Evolutionary conservation across 148 eudicot species (phyloP).

Genomic region (Rheum nobile): DNA sequence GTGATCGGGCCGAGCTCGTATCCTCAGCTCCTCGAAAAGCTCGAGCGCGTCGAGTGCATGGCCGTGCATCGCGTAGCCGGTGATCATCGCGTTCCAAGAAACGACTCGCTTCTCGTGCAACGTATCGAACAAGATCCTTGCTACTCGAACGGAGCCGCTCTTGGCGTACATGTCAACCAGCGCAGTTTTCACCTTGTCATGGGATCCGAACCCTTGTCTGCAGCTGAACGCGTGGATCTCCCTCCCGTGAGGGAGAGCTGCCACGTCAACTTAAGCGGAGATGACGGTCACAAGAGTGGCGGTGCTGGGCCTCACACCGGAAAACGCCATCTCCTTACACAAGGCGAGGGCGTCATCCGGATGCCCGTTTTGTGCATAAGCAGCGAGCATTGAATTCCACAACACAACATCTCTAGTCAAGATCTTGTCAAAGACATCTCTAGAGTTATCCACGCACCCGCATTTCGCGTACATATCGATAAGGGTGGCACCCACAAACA

Average conservation of each 20-base stretch:
- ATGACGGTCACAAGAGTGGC: slow-evolving; percentile 65
- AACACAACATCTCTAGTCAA: slow-evolving; percentile 51
- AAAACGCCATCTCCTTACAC: slow-evolving; percentile 43
- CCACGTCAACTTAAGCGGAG: slow-evolving; percentile 50
- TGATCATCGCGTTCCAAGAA: slow-evolving; percentile 63
- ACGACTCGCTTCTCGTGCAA: slow-evolving; percentile 35
- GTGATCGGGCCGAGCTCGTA: slow-evolving; percentile 43
- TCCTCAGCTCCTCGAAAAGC: slow-evolving; percentile 33
- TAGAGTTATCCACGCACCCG: slow-evolving; percentile 41
- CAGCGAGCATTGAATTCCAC: slow-evolving; percentile 84
- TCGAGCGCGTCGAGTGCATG: slow-evolving; percentile 35
- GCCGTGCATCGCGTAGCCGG: slow-evolving; percentile 68
- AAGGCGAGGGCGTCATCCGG: slow-evolving; percentile 57
- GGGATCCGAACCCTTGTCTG: slow-evolving; percentile 41
- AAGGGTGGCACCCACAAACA: slow-evolving; percentile 66
- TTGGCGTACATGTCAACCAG: slow-evolving; percentile 60
- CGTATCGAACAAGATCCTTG: slow-evolving; percentile 40
- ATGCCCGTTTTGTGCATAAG: slow-evolving; percentile 68
- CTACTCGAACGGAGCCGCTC: slow-evolving; percentile 36
- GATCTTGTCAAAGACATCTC: slow-evolving; percentile 49
- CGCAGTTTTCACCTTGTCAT: slow-evolving; percentile 50
- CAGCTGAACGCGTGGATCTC: slow-evolving; percentile 56
- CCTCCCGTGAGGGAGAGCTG: slow-evolving; percentile 51
- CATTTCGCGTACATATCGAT: slow-evolving; percentile 86
- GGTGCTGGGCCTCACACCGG: slow-evolving; percentile 43